Evolutionary conservation across 371 early-diverging fungal genomes (phyloP).

Genomic region (Cokeromyces recurvatus): DNA sequence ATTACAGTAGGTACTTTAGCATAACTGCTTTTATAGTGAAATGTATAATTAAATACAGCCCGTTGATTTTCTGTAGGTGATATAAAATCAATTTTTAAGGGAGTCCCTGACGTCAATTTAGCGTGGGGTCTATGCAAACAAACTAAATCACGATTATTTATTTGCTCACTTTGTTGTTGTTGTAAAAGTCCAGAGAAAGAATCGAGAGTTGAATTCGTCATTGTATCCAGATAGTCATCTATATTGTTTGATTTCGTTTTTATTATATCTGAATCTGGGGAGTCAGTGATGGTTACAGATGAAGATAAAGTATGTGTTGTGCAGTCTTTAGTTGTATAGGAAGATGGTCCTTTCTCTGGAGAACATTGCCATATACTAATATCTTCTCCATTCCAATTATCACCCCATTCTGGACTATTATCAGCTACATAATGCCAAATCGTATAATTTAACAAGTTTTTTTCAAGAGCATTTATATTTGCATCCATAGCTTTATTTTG

Average conservation of each 20-base stretch:
- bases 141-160: slow-evolving; percentile 23
- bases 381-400: slow-evolving; percentile 75
- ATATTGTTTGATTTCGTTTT: background rate
- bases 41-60: slow-evolving; percentile 21
- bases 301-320: too few relatives aligned
- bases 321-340: too few relatives aligned
- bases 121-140: slow-evolving; percentile 39
- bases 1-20: slow-evolving; percentile 13
- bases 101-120: slow-evolving; percentile 25
- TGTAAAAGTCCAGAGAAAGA: background rate
- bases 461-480: slow-evolving; percentile 60
- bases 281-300: too few relatives aligned
- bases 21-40: background rate
- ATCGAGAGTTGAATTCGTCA: slow-evolving; percentile 1
- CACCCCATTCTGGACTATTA: slow-evolving; percentile 58
- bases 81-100: slow-evolving; percentile 19
- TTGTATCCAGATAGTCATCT: slow-evolving; percentile 3
- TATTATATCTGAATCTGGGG: too few relatives aligned
- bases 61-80: slow-evolving; percentile 22
- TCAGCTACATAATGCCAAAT: slow-evolving; percentile 68
- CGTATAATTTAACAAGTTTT: slow-evolving; percentile 54
- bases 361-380: slow-evolving; percentile 43
- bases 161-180: slow-evolving; percentile 1
- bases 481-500: slow-evolving; percentile 70
- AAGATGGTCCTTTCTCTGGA: too few relatives aligned